A percentile compares a stretch with the other conserved stretches of the same genome.
Evolutionary conservation across 1,284 basidiomycete species (phyloP).

Genomic region (Ceraceosorus bombacis): DNA sequence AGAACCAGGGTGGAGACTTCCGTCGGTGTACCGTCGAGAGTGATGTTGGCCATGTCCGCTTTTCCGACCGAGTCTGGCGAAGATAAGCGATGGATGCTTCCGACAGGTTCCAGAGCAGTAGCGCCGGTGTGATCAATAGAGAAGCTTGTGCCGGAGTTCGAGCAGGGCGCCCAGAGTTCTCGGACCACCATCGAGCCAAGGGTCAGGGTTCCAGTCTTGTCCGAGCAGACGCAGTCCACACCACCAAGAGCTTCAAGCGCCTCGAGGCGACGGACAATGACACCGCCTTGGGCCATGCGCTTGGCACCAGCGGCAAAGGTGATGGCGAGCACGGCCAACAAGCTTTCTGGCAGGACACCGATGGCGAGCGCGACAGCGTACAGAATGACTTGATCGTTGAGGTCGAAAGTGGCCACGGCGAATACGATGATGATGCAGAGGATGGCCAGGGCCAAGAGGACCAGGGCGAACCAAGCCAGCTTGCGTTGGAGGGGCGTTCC

Average conservation of each 20-base stretch:
- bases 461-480: constrained; percentile 58
- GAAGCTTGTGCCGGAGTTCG: constrained; percentile 16
- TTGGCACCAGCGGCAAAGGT: constrained; percentile 42
- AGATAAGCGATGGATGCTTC: constrained; percentile 10
- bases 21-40: constrained; percentile 13
- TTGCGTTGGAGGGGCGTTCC: constrained; percentile 62
- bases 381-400: constrained; percentile 52
- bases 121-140: constrained; percentile 29
- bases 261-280: constrained; percentile 39
- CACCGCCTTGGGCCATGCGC: constrained; percentile 39
- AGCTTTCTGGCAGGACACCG: constrained; percentile 47
- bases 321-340: constrained; percentile 49
- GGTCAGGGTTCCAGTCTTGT: constrained; percentile 44
- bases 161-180: constrained; percentile 23
- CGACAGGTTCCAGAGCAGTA: constrained; percentile 31
- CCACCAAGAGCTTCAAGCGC: constrained; percentile 41
- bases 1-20: constrained; percentile 21
- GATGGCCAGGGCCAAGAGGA: constrained; percentile 57
- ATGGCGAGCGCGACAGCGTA: constrained; percentile 49
- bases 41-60: too few relatives aligned
- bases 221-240: constrained; percentile 34
- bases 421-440: constrained; percentile 54
- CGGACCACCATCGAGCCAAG: constrained; percentile 43
- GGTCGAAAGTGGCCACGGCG: constrained; percentile 51
- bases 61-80: not conserved